Percentiles rank a stretch among this genome's conserved stretches.
phyloP scores from a whole-genome alignment of 164 flowering plant genomes.

The Amborella trichopoda region DNA sequence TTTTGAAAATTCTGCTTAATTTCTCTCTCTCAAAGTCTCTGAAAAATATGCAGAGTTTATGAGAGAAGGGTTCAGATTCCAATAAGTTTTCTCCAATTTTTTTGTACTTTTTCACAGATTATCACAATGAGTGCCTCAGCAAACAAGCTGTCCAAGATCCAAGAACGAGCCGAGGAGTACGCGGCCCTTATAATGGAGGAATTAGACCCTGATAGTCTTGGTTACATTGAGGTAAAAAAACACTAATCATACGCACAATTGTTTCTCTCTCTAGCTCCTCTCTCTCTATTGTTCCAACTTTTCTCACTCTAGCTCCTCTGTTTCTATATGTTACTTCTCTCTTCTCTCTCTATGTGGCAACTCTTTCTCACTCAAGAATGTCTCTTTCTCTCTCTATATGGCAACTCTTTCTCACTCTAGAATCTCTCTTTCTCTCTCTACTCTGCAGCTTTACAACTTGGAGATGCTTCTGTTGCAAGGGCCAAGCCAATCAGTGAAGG shows the following conservation, averaged over 20 bases:
- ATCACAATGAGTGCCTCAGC: conserved; percentile 45
- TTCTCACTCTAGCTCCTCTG: too few relatives aligned
- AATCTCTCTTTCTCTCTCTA: too few relatives aligned
- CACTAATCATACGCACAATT: too few relatives aligned
- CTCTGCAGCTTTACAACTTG: conserved; percentile 15
- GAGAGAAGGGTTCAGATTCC: not conserved
- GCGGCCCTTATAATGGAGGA: conserved; percentile 60
- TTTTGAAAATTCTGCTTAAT: not conserved
- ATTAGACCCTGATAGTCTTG: conserved; percentile 32
- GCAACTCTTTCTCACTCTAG: too few relatives aligned
- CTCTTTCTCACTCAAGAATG: too few relatives aligned
- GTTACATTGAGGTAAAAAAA: conserved; percentile 33
- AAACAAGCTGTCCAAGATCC: conserved; percentile 32
- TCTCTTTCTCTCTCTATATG: too few relatives aligned
- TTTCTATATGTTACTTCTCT: too few relatives aligned
- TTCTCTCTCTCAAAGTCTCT: not conserved
- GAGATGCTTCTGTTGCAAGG: conserved; percentile 26
- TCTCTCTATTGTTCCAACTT: too few relatives aligned
- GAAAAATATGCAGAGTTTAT: not conserved
- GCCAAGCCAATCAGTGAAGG: conserved; percentile 12
- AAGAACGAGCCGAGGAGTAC: conserved; percentile 40
- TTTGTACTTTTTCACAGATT: conserved; percentile 14
- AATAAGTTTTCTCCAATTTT: not conserved
- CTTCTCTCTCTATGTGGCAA: too few relatives aligned
- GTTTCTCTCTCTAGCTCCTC: too few relatives aligned